Evolutionary conservation across 2,329 filamentous ascomycete species (phyloP).

Genomic region (Trichoderma atrobrunneum): DNA sequence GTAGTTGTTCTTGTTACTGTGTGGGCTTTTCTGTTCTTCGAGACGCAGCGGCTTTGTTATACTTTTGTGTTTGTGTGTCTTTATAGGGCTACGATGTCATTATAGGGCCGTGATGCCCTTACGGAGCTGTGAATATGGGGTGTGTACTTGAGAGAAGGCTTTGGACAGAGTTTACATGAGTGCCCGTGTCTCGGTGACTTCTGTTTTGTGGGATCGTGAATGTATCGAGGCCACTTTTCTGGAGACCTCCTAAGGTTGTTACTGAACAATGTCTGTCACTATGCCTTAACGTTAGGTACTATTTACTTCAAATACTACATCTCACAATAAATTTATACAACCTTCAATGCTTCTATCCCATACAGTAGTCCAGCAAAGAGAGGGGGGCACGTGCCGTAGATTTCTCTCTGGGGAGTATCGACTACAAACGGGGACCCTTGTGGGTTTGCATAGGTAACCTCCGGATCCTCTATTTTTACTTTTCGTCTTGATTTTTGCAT

Average conservation of each 20-base stretch:
- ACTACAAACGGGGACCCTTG: background rate
- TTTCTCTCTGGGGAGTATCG: background rate
- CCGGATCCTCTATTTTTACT: background rate
- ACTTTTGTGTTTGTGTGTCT: background rate
- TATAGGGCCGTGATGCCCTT: background rate
- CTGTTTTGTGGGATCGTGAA: background rate
- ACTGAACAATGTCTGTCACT: background rate
- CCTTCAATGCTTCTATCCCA: background rate
- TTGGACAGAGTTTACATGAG: background rate
- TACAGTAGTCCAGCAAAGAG: background rate
- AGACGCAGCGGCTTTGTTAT: background rate
- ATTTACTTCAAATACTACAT: background rate
- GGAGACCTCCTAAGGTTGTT: background rate
- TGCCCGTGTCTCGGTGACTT: background rate
- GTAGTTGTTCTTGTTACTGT: background rate
- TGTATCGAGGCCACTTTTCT: background rate
- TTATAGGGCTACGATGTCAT: background rate
- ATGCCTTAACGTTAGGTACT: background rate
- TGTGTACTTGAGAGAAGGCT: no score
- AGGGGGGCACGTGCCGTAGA: background rate
- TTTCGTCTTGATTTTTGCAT: background rate
- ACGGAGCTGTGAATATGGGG: background rate
- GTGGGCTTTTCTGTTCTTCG: background rate
- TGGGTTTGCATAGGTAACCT: background rate
- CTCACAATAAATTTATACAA: background rate